These are phyloP conservation scores for Mortierella polycephala DNA, from an alignment of 371 early-diverging fungal species.

Conservation along the genomic window DNA sequence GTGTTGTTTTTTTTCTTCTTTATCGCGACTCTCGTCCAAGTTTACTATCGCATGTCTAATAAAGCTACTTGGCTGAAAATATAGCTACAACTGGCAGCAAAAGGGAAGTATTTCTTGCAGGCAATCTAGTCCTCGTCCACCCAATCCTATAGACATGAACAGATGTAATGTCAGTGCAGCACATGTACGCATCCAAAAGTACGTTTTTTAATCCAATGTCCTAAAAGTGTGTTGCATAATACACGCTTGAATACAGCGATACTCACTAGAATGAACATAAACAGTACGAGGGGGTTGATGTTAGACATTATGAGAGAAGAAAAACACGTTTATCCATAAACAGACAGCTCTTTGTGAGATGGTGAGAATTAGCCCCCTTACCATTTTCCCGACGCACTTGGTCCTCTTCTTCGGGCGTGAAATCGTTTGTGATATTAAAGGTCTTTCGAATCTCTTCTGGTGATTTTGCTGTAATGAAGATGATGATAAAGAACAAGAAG, in stretches of 20 bases:
- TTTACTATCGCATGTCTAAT: not conserved
- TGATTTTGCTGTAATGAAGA: conserved; percentile 62
- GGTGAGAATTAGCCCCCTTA: not conserved
- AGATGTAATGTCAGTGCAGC: not conserved
- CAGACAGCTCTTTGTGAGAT: not conserved
- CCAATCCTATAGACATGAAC: conserved; percentile 13
- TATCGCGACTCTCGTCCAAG: no score
- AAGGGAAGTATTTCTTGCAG: not conserved
- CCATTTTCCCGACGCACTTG: conserved; percentile 71
- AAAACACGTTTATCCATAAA: not conserved
- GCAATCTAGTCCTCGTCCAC: conserved; percentile 16
- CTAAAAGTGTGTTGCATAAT: not conserved
- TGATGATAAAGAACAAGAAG: no score
- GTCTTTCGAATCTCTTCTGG: conserved; percentile 89
- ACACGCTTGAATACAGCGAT: no score
- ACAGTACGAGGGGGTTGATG: not conserved
- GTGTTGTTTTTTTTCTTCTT: no score
- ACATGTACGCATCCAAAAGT: not conserved
- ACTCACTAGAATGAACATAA: not conserved
- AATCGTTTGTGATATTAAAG: conserved; percentile 88
- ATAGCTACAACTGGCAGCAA: not conserved
- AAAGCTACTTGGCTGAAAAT: not conserved
- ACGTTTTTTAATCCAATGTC: not conserved
- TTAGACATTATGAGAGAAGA: not conserved
- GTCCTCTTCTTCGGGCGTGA: conserved; percentile 89